A percentile compares a stretch with the other conserved stretches of the same genome.
These are phyloP conservation scores for Leishmania aethiopica DNA, from an alignment of 208 protist species.

Conservation along the genomic window DNA sequence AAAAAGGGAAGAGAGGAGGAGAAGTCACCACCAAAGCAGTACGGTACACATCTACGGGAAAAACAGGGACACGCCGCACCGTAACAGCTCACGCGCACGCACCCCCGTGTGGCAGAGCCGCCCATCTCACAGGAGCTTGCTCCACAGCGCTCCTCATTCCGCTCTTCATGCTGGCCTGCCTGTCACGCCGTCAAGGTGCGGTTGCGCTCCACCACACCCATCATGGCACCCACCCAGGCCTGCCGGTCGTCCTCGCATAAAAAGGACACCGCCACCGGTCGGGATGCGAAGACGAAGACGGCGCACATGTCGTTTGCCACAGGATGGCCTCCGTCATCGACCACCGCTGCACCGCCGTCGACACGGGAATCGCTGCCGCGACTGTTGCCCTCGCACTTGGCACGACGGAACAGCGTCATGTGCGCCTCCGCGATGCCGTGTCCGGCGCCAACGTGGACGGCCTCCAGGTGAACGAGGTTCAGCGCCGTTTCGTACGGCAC, in stretches of 20 bases:
- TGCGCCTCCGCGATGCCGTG: constrained; percentile 17
- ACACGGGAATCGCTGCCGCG: neutral
- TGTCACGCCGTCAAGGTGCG: constrained; percentile 23
- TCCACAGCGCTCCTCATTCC: neutral
- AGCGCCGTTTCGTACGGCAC: constrained; percentile 37
- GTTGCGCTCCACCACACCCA: constrained; percentile 76
- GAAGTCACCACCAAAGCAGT: neutral
- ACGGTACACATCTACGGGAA: neutral
- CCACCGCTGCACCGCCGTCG: constrained; percentile 15
- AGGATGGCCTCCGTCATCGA: constrained; percentile 40
- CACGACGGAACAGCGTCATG: constrained; percentile 22
- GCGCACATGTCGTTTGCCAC: constrained; percentile 56
- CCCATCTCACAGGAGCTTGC: neutral
- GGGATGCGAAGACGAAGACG: constrained; percentile 54
- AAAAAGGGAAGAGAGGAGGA: neutral
- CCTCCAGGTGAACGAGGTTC: constrained; percentile 47
- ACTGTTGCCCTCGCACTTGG: neutral
- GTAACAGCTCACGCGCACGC: neutral
- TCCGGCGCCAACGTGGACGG: constrained; percentile 43
- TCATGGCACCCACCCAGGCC: constrained; percentile 68
- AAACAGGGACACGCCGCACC: neutral
- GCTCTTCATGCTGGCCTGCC: neutral
- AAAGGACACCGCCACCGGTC: constrained; percentile 58
- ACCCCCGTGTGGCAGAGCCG: neutral
- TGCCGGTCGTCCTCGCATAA: constrained; percentile 66